A percentile compares a stretch with the other conserved stretches of the same genome.
Conservation (phyloP, 176 grass and related monocot genomes). For the Elaeis guineensis region DNA sequence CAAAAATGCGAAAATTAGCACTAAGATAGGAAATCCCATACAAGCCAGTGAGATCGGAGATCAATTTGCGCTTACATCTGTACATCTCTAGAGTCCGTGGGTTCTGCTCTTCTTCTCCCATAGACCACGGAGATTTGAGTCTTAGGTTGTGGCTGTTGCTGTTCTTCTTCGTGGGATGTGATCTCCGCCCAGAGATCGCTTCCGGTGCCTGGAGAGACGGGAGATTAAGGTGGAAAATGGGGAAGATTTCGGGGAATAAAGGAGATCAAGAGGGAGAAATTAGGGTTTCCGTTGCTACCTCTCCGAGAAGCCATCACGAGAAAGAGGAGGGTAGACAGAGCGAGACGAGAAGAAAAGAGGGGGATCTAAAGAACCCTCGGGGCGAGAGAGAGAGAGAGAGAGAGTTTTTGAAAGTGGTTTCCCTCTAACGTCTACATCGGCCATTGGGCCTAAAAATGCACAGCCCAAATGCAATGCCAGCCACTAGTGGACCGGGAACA, state of each 20-base stretch:
- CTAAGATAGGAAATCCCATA: too few relatives aligned
- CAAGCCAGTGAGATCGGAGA: neutral
- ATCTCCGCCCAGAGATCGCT: conserved; percentile 67
- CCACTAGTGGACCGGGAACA: too few relatives aligned
- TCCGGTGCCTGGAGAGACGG: neutral
- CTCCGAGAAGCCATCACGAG: conserved; percentile 28
- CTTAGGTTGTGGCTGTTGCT: neutral
- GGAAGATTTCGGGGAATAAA: neutral
- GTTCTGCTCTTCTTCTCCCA: conserved; percentile 33
- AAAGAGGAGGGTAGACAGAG: neutral
- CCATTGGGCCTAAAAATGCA: too few relatives aligned
- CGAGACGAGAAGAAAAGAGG: neutral
- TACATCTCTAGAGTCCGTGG: conserved; percentile 1
- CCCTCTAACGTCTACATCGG: too few relatives aligned
- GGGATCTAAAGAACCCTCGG: neutral
- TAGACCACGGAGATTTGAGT: conserved; percentile 49
- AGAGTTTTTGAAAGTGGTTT: too few relatives aligned
- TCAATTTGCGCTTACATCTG: conserved; percentile 28
- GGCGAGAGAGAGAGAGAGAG: too few relatives aligned
- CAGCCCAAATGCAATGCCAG: too few relatives aligned
- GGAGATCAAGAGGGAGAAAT: neutral
- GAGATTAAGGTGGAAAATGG: conserved; percentile 6
- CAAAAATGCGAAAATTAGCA: neutral
- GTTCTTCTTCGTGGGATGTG: conserved; percentile 26
- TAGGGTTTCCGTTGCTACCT: conserved; percentile 26